Percentiles rank a stretch among this genome's conserved stretches.
Evolutionary conservation across 352 stramenopile species (phyloP).

Genomic region (Globisporangium uncinulatum): DNA sequence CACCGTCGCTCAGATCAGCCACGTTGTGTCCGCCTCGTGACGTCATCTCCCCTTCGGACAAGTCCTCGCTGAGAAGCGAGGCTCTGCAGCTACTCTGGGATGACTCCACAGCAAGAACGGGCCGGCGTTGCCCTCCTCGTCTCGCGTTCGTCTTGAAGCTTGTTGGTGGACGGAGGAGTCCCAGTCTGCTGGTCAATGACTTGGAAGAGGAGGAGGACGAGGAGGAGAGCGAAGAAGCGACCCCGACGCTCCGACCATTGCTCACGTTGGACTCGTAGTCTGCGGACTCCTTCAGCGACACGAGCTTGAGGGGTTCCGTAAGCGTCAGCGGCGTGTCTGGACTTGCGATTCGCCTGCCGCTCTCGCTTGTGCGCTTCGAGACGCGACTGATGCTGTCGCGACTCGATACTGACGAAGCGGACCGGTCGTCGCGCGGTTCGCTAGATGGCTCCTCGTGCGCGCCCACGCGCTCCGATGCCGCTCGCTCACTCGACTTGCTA

Average conservation of each 20-base stretch:
- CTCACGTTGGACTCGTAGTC: neutral
- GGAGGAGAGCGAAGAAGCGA: neutral
- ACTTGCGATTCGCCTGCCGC: neutral
- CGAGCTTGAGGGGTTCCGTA: neutral
- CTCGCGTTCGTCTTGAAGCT: neutral
- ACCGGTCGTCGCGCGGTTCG: too few species aligned
- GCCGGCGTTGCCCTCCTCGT: neutral
- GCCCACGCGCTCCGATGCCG: too few species aligned
- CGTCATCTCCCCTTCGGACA: constrained; percentile 40
- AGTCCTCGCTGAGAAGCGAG: constrained; percentile 28
- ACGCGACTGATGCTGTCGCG: too few species aligned
- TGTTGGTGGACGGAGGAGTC: neutral
- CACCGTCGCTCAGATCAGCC: constrained; percentile 56
- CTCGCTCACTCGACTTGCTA: too few species aligned
- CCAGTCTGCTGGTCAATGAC: neutral
- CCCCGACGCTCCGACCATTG: neutral
- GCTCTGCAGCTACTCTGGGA: constrained; percentile 18
- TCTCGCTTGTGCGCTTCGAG: too few species aligned
- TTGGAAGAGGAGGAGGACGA: neutral
- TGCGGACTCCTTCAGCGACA: neutral
- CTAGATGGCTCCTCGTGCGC: too few species aligned
- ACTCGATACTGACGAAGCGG: too few species aligned
- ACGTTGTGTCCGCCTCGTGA: neutral
- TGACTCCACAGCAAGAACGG: neutral
- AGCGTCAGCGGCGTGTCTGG: too few species aligned